Conservation (phyloP, 2,329 filamentous ascomycete species). For the Sclerotinia borealis region DNA sequence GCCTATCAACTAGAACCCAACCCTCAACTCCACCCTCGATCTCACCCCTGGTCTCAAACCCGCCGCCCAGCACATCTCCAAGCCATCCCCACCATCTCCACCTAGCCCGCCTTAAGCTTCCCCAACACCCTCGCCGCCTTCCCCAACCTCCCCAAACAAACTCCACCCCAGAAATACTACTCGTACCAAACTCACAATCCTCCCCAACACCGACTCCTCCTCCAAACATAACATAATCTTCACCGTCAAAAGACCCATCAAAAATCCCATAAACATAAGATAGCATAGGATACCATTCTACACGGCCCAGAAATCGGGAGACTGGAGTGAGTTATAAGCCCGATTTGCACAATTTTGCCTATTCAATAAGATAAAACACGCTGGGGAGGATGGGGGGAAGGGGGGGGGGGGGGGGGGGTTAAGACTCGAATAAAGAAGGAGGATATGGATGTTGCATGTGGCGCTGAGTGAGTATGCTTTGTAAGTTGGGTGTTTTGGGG, state of each 20-base stretch:
- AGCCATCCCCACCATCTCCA: background rate
- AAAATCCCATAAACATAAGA: constrained; percentile 33
- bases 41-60: constrained; percentile 18
- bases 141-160: no score
- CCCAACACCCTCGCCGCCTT: background rate
- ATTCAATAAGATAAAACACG: constrained; percentile 52
- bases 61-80: background rate
- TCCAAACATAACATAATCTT: no score
- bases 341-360: constrained; percentile 56
- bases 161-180: background rate
- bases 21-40: constrained; percentile 25
- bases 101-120: background rate
- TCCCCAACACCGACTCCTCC: background rate
- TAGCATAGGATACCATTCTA: constrained; percentile 60
- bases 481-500: background rate
- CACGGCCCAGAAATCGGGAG: constrained; percentile 62
- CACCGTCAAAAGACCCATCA: no score
- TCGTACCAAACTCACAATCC: background rate
- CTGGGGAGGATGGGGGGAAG: constrained; percentile 45
- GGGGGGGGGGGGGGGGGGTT: no score
- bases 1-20: constrained; percentile 22
- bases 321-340: constrained; percentile 74
- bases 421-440: constrained; percentile 47
- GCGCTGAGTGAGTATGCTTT: constrained; percentile 49
- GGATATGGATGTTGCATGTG: constrained; percentile 56